Evolutionary conservation across 768 basidiomycete genomes (phyloP).

Genomic region (Galerina sulciceps): DNA sequence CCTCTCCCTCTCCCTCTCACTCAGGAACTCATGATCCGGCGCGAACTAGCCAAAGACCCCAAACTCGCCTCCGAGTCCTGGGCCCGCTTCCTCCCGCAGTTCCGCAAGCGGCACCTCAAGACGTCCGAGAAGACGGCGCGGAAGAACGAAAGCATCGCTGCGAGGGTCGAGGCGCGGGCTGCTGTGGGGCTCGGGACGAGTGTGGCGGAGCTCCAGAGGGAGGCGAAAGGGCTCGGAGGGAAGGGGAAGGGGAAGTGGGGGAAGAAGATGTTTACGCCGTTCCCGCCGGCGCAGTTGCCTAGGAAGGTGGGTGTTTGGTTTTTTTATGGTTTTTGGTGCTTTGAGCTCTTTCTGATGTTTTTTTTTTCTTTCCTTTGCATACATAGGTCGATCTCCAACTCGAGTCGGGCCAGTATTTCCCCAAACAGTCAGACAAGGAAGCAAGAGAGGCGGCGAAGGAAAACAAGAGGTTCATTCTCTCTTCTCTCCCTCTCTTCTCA

Average conservation of each 20-base stretch:
- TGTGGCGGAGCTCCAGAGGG: slow-evolving; percentile 31
- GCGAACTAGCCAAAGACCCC: too few species aligned
- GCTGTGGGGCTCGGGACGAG: slow-evolving; percentile 62
- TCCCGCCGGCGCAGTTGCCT: slow-evolving; percentile 96
- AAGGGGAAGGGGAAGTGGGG: too few species aligned
- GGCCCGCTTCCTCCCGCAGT: too few species aligned
- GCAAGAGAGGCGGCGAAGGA: slow-evolving; percentile 69
- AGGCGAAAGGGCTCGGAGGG: slow-evolving; percentile 43
- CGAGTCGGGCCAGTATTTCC: slow-evolving; percentile 99
- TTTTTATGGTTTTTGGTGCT: not conserved
- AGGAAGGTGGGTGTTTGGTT: slow-evolving; percentile 66
- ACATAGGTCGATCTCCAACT: slow-evolving; percentile 90
- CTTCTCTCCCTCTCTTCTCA: not conserved
- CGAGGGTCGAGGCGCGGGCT: slow-evolving; percentile 70
- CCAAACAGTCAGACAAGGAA: slow-evolving; percentile 88
- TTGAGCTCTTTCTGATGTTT: not conserved
- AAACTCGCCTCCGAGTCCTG: too few species aligned
- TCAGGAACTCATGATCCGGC: slow-evolving; percentile 98
- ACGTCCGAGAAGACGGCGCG: too few species aligned
- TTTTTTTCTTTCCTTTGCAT: too few species aligned
- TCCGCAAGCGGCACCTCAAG: too few species aligned
- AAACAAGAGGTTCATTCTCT: slow-evolving; percentile 67
- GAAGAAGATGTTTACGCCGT: slow-evolving; percentile 98
- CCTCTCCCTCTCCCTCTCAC: too few species aligned
- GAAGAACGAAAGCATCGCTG: too few species aligned